Evolutionary conservation across 371 early-diverging fungal species (phyloP).

Genomic region (Rhizomucor pusillus): DNA sequence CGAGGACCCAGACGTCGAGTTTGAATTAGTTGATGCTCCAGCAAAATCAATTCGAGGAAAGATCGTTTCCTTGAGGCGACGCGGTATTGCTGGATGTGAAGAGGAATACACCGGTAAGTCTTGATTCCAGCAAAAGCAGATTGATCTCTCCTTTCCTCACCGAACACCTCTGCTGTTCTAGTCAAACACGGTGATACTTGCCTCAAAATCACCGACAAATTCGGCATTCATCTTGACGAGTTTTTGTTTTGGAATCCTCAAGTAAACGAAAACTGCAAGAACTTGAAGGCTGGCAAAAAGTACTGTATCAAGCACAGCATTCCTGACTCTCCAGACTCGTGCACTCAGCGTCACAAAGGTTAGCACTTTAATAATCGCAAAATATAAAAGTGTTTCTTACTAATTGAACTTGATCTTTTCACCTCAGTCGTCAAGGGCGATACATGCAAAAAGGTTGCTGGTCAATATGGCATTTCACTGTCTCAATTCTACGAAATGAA

Average conservation of each 20-base stretch:
- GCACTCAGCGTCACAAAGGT: conserved; percentile 19
- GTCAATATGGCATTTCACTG: conserved; percentile 17
- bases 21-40: conserved; percentile 19
- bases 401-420: not conserved
- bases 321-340: conserved; percentile 8
- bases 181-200: conserved; percentile 20
- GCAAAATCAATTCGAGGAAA: conserved; percentile 7
- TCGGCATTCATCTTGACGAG: conserved; percentile 16
- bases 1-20: conserved; percentile 26
- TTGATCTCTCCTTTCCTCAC: too few species aligned
- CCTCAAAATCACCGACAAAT: conserved; percentile 10
- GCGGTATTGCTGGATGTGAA: conserved; percentile 16
- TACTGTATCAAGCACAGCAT: conserved; percentile 17
- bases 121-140: not conserved
- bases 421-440: conserved; percentile 19
- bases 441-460: conserved; percentile 20
- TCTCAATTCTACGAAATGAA: conserved; percentile 17
- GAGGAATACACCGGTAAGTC: conserved; percentile 18
- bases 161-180: too few species aligned
- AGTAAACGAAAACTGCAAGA: conserved; percentile 20
- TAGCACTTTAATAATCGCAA: not conserved
- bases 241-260: conserved; percentile 21
- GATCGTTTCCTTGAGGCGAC: conserved; percentile 10
- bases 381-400: not conserved
- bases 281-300: conserved; percentile 14